These are phyloP conservation scores for Colletotrichum echinochloae DNA, from an alignment of 2,329 filamentous ascomycete species.

Conservation along the genomic window DNA sequence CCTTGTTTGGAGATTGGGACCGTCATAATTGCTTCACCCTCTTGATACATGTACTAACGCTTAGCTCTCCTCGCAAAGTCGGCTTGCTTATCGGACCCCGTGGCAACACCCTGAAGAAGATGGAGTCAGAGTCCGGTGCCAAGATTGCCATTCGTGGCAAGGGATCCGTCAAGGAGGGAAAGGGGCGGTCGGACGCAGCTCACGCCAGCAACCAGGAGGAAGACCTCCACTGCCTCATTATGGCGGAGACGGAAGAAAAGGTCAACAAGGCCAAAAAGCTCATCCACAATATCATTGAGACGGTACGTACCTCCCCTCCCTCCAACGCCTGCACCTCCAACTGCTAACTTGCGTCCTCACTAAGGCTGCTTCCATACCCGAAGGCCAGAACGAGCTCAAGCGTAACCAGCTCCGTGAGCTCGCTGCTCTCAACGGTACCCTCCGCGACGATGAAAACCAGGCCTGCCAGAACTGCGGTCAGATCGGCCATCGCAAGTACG, in stretches of 20 bases:
- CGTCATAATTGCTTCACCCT: constrained; percentile 52
- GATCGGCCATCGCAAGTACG: constrained; percentile 98
- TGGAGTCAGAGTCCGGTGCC: constrained; percentile 96
- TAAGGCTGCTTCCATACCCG: constrained; percentile 98
- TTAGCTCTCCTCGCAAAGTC: constrained; percentile 90
- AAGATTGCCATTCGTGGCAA: constrained; percentile 99
- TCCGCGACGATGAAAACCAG: constrained; percentile 99
- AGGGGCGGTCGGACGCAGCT: constrained; percentile 97
- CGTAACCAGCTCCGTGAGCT: constrained; percentile 98
- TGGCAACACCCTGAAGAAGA: constrained; percentile 99
- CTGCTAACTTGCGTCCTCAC: constrained; percentile 43
- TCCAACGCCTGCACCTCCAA: neutral
- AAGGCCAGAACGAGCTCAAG: constrained; percentile 99
- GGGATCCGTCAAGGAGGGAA: constrained; percentile 99
- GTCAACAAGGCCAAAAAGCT: constrained; percentile 99
- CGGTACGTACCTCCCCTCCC: constrained; percentile 69
- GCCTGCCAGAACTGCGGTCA: constrained; percentile 99
- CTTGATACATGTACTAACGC: constrained; percentile 81
- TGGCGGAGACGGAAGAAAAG: constrained; percentile 99
- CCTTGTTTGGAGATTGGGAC: constrained; percentile 48
- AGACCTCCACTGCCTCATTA: constrained; percentile 98
- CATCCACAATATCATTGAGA: constrained; percentile 99
- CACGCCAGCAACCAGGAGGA: constrained; percentile 99
- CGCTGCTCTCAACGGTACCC: constrained; percentile 96
- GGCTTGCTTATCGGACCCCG: constrained; percentile 99